Conservation (phyloP, 805 yeast species). For the Hanseniaspora mollemarum region DNA sequence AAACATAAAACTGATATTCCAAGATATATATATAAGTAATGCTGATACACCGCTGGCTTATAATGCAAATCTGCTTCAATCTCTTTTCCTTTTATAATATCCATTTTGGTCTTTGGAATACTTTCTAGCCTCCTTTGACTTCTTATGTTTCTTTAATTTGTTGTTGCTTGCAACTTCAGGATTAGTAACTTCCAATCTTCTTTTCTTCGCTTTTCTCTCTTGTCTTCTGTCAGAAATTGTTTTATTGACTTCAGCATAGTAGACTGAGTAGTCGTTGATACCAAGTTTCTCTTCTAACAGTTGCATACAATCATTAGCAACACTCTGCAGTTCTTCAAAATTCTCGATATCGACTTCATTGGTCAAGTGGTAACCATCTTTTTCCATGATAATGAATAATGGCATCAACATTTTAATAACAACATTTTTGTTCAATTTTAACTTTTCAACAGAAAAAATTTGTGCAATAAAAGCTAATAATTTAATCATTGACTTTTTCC, state of each 20-base stretch:
- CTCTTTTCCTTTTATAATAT: slow-evolving; percentile 43
- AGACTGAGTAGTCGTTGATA: slow-evolving; percentile 50
- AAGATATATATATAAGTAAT: too few relatives aligned
- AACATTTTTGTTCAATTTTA: slow-evolving; percentile 30
- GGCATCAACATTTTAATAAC: slow-evolving; percentile 39
- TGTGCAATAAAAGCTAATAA: slow-evolving; percentile 54
- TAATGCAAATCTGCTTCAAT: neutral
- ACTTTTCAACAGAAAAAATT: slow-evolving; percentile 35
- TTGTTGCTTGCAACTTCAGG: slow-evolving; percentile 77
- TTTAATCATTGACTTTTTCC: slow-evolving; percentile 62
- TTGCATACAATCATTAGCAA: slow-evolving; percentile 56
- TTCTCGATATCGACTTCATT: slow-evolving; percentile 32
- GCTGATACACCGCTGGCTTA: neutral
- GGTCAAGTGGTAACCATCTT: slow-evolving; percentile 24
- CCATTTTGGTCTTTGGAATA: slow-evolving; percentile 68
- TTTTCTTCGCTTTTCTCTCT: slow-evolving; percentile 64
- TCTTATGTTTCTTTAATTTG: slow-evolving; percentile 63
- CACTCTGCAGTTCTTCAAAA: slow-evolving; percentile 37
- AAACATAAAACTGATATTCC: too few relatives aligned
- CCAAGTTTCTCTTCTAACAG: slow-evolving; percentile 61
- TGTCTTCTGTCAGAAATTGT: slow-evolving; percentile 50
- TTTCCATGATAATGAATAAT: slow-evolving; percentile 38
- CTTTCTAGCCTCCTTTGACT: slow-evolving; percentile 66
- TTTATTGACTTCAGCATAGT: slow-evolving; percentile 54
- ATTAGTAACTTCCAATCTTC: slow-evolving; percentile 60